Evolutionary conservation across 768 basidiomycete species (phyloP), one percentile per base, ranked within the genome.

Genomic region (Calocera cornea): DNA sequence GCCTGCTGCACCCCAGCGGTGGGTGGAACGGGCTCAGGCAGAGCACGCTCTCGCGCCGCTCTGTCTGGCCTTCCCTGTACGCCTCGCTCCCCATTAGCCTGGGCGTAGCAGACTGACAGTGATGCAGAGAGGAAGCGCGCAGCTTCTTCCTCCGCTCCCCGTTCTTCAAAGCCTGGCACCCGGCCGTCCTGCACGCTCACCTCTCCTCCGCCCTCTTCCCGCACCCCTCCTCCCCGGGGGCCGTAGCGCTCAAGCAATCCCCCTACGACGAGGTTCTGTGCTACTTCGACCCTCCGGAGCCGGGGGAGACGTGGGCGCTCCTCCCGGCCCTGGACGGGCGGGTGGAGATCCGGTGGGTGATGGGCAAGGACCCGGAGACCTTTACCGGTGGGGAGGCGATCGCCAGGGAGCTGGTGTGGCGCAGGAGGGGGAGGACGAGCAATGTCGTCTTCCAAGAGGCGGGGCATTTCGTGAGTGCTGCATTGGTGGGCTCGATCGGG

Each of bases 91-190:
- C 38, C 11, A 24, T n/a, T 34, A 38, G 36, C 14, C 7, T 38
- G 24, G 8, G 5, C 19, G 22, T 54, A 16, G 31, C 64, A 49
- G 67, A 66, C 7, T 54, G 67, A 66, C 7, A 36, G 17, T 31
- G 8, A 68, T 34, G 12, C 70, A 88, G 89, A 41, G 82, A 85
- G 38, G 87, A 87, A 67, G 91, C 89, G 0, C 72, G 80, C 2
- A 72, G 71, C 8, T 70, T 76, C 5, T 83, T 91, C 72, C 69
- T 73, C 65, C 75, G 78, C 64, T 82, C 78, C 31, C 81, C 86
- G 0, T 92, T 92, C 74, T 92, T 92, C 74, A 70, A 72, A 1
- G 76, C 79, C 1, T 92, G 90, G 91, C 80, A 91, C 72, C 83
- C 84, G 0, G 81, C 79, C 0, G 84, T 83, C 2, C 79, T 92